Evolutionary conservation across 2,329 filamentous ascomycete genomes (phyloP).

Genomic region (Rhytidhysteron rufulum): DNA sequence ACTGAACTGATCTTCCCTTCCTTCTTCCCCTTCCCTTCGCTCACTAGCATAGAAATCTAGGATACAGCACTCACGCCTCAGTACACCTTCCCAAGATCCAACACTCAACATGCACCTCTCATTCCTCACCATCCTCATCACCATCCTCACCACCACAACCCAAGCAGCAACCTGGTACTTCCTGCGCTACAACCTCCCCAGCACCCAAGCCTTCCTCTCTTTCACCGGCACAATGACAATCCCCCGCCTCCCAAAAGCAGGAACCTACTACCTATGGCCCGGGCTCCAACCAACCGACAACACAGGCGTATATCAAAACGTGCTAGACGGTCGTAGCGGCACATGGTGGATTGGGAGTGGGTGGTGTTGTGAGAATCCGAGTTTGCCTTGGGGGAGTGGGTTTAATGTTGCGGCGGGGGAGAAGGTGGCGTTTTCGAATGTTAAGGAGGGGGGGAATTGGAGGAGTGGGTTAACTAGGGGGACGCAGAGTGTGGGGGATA

Average conservation of each 20-base stretch:
- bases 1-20: too few relatives aligned
- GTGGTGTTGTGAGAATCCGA: slow-evolving; percentile 42
- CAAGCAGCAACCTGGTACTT: slow-evolving; percentile 14
- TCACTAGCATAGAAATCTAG: too few relatives aligned
- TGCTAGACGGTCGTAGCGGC: slow-evolving; percentile 39
- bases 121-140: not conserved
- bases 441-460: slow-evolving; percentile 27
- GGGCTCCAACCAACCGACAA: slow-evolving; percentile 40
- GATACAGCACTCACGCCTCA: too few relatives aligned
- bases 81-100: too few relatives aligned
- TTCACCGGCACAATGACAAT: slow-evolving; percentile 13
- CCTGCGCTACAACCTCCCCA: slow-evolving; percentile 12
- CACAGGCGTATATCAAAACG: slow-evolving; percentile 42
- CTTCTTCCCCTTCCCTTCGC: too few relatives aligned
- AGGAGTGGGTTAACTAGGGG: slow-evolving; percentile 28
- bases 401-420: slow-evolving; percentile 36
- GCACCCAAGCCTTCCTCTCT: slow-evolving; percentile 10
- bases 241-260: slow-evolving; percentile 20
- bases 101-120: too few relatives aligned
- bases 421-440: slow-evolving; percentile 32
- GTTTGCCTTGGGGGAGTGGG: slow-evolving; percentile 36
- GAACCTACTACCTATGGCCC: slow-evolving; percentile 42
- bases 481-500: slow-evolving; percentile 24
- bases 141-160: not conserved
- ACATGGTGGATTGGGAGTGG: slow-evolving; percentile 42